Conservation (phyloP, 805 yeast species). For the Kodamaea kakaduensis region DNA sequence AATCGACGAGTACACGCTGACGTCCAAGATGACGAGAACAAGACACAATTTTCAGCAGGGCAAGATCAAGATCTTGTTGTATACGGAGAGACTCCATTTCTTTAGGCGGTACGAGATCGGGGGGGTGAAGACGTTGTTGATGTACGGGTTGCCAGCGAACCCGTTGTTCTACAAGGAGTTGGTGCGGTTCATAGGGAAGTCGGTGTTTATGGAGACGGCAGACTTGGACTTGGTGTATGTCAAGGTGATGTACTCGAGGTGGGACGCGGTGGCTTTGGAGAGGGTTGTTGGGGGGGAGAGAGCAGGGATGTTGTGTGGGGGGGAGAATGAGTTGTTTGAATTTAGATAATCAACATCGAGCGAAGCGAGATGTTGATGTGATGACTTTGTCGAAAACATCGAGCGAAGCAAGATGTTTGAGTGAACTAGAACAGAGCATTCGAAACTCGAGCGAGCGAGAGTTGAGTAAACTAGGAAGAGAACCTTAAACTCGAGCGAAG, state of each 20-base stretch:
- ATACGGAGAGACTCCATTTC: slow-evolving; percentile 92
- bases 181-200: slow-evolving; percentile 60
- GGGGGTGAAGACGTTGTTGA: slow-evolving; percentile 78
- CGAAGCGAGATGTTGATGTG: too few species aligned
- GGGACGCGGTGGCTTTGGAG: slow-evolving; percentile 78
- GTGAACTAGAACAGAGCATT: too few species aligned
- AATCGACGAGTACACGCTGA: slow-evolving; percentile 78
- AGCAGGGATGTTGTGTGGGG: slow-evolving; percentile 64
- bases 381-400: too few species aligned
- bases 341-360: too few species aligned
- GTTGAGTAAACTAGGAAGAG: too few species aligned
- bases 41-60: slow-evolving; percentile 65
- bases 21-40: slow-evolving; percentile 64
- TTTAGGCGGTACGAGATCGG: slow-evolving; percentile 79
- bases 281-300: slow-evolving; percentile 77
- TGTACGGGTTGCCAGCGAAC: slow-evolving; percentile 82
- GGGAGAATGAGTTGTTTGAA: slow-evolving; percentile 72
- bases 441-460: too few species aligned
- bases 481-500: too few species aligned
- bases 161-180: slow-evolving; percentile 81
- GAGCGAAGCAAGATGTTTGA: too few species aligned
- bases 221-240: slow-evolving; percentile 42
- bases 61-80: slow-evolving; percentile 66
- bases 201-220: slow-evolving; percentile 53
- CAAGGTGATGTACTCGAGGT: slow-evolving; percentile 64